Base-by-base conservation (phyloP, 768 basidiomycete species). In the Lyophyllum semitale region DNA sequence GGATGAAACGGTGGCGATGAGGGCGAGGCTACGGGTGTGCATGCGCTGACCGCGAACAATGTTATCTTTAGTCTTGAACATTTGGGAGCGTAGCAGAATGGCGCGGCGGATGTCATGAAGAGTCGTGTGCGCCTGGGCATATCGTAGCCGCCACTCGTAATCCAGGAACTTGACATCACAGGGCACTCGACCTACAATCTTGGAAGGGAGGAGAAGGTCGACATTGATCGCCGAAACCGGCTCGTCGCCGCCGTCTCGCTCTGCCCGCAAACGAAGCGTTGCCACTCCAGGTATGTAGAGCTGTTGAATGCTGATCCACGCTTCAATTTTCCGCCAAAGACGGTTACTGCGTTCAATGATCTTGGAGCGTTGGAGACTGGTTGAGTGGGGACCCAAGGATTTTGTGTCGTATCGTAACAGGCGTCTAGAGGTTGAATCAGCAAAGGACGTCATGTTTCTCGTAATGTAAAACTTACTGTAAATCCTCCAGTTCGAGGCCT, bases 51-150 rank as follows among this genome's bases (percentile, higher is more conserved):
- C 70, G 17, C 63, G 59, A 12, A 58, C 60, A 46, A 58, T 61
- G 18, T 51, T 45, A 13, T 68, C 51, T 48, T 77, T 74, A 12
- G 66, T 67, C 27, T 68, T 65, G 41, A 55, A 68, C 42, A 75
- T 57, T 27, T 69, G 66, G 0, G 68, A 58, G 0, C 60, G 54
- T 11, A 72, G 53, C 1, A 70, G 63, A 3, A 77, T 67, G 15
- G 61, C 52, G 2, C 57, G 55, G 0, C 69, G 66, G 15, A 78
- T 29, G 1, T 67, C 58, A 3, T 70, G 53, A 1, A 78, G 59
- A 0, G 58, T 41, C 8, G 65, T 68, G 17, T 66, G 48, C 1
- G 67, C 72, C 49, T 74, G 70, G 0, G 66, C 71, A 23, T 53
- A 55, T 0, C 71, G 66, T 2, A 73, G 56, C 0, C 62, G 18